These are phyloP conservation scores for Eimeria brunetti DNA, from an alignment of 169 alveolate species.

Conservation along the genomic window DNA sequence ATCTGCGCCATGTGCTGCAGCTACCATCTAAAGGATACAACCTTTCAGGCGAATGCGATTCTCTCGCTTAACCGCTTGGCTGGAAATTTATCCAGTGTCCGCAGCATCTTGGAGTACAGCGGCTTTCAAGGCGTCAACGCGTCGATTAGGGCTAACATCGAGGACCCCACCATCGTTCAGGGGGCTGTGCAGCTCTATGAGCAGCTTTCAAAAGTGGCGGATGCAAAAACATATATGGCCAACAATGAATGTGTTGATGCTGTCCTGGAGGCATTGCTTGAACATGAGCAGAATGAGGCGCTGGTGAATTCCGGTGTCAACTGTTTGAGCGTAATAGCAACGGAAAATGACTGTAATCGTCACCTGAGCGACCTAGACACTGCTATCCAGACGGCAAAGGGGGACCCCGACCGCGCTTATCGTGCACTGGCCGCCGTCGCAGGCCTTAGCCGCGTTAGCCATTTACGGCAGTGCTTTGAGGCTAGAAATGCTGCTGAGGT, in stretches of 20 bases:
- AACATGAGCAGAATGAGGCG: constrained; percentile 90
- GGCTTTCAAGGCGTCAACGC: constrained; percentile 93
- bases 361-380: constrained; percentile 88
- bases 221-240: constrained; percentile 89
- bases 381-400: constrained; percentile 85
- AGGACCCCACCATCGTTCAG: constrained; percentile 87
- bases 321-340: constrained; percentile 90
- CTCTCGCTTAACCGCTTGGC: constrained; percentile 90
- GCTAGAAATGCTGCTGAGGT: constrained; percentile 76
- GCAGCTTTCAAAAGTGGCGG: constrained; percentile 78
- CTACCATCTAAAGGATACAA: constrained; percentile 90
- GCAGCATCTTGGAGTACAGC: constrained; percentile 92
- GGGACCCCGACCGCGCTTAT: constrained; percentile 91
- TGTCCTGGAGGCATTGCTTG: constrained; percentile 92
- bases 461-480: constrained; percentile 84
- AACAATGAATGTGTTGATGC: constrained; percentile 90
- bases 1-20: constrained; percentile 93
- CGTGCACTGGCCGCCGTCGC: constrained; percentile 93
- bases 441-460: constrained; percentile 90
- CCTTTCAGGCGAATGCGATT: constrained; percentile 90
- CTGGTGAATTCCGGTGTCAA: constrained; percentile 90
- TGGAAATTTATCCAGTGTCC: constrained; percentile 88
- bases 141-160: constrained; percentile 88
- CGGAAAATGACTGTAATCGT: constrained; percentile 92
- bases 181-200: constrained; percentile 88